Evolutionary conservation across 352 stramenopile genomes (phyloP).

Genomic region (Pythium scleroteichum): DNA sequence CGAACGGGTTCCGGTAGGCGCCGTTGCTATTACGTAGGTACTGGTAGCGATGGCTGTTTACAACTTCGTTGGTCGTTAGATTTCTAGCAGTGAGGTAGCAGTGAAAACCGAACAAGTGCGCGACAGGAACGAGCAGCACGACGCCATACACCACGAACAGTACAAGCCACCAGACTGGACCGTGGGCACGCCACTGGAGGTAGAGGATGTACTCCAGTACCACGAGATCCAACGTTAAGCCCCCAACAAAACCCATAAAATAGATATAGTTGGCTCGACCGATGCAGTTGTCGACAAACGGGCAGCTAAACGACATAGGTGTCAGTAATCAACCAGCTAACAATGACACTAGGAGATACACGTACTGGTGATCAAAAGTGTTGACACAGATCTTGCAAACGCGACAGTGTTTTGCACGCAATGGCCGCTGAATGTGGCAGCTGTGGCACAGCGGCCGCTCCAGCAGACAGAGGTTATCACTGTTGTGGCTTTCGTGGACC

Average conservation of each 20-base stretch:
- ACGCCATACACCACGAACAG: slow-evolving; percentile 48
- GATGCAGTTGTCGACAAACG: slow-evolving; percentile 99
- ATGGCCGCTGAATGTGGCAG: slow-evolving; percentile 75
- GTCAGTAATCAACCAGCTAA: neutral
- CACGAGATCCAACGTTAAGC: slow-evolving; percentile 47
- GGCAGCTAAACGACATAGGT: slow-evolving; percentile 65
- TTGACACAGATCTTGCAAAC: slow-evolving; percentile 94
- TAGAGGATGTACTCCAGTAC: slow-evolving; percentile 65
- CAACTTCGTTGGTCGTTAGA: slow-evolving; percentile 78
- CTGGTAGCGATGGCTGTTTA: slow-evolving; percentile 70
- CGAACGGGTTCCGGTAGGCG: slow-evolving; percentile 42
- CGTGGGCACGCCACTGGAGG: slow-evolving; percentile 49
- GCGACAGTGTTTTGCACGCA: slow-evolving; percentile 84
- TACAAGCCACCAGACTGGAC: slow-evolving; percentile 33
- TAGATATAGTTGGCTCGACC: slow-evolving; percentile 96
- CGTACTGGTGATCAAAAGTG: slow-evolving; percentile 98
- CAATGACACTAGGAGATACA: slow-evolving; percentile 16
- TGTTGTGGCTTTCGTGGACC: slow-evolving; percentile 25
- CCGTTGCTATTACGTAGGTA: slow-evolving; percentile 39
- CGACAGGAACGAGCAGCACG: slow-evolving; percentile 49
- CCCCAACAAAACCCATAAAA: slow-evolving; percentile 66
- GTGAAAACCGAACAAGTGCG: slow-evolving; percentile 65
- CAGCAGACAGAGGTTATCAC: slow-evolving; percentile 26
- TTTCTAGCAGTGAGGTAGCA: slow-evolving; percentile 73
- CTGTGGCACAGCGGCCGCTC: slow-evolving; percentile 82